A percentile compares a stretch with the other conserved stretches of the same genome.
Conservation (phyloP, 148 eudicot species). For the Silene conica region DNA sequence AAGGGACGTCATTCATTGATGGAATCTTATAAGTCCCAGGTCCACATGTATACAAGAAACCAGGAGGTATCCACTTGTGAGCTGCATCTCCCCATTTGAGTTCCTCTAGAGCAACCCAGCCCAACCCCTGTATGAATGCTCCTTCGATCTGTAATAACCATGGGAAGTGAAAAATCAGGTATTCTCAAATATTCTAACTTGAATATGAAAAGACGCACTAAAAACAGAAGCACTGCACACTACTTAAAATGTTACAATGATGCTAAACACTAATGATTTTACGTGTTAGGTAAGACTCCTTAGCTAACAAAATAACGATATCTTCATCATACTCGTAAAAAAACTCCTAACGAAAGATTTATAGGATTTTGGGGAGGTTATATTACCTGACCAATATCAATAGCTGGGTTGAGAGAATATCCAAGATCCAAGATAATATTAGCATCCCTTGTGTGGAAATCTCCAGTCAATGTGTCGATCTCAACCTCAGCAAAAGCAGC, state of each 20-base stretch:
- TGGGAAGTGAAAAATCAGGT: neutral
- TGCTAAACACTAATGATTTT: neutral
- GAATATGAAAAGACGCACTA: too few relatives aligned
- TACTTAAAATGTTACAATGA: neutral
- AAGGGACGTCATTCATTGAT: conserved; percentile 78
- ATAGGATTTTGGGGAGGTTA: neutral
- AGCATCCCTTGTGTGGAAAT: conserved; percentile 89
- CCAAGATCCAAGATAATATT: conserved; percentile 84
- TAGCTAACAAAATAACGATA: neutral
- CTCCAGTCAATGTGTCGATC: conserved; percentile 87
- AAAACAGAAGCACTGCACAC: too few relatives aligned
- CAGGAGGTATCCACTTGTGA: conserved; percentile 87
- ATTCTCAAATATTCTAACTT: neutral
- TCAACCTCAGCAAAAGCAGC: conserved; percentile 97
- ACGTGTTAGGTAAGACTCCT: neutral
- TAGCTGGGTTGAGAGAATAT: conserved; percentile 83
- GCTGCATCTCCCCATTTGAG: conserved; percentile 96
- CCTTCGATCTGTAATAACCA: conserved; percentile 79
- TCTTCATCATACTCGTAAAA: neutral
- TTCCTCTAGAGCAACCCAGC: conserved; percentile 97
- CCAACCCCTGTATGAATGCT: conserved; percentile 91
- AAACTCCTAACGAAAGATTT: neutral
- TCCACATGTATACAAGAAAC: conserved; percentile 75
- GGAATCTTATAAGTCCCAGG: conserved; percentile 95
- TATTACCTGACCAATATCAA: conserved; percentile 93